A percentile compares a stretch with the other conserved stretches of the same genome.
Conservation (phyloP, 345 rosid genomes). For the Lumnitzera littorea region DNA sequence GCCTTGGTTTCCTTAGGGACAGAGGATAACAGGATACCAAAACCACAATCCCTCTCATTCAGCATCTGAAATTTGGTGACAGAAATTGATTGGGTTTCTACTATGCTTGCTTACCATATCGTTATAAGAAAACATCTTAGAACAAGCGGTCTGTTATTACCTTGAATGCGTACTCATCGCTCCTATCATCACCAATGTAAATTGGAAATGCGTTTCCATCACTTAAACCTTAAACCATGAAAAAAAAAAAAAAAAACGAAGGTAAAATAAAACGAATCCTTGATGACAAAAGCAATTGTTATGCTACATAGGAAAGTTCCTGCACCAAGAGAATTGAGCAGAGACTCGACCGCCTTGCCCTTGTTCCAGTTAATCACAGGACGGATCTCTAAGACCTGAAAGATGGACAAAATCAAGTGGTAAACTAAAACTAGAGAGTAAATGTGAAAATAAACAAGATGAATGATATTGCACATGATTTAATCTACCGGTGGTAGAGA, state of each 20-base stretch:
- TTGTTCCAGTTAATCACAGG: conserved; percentile 91
- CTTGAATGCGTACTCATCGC: conserved; percentile 96
- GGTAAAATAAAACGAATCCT: background rate
- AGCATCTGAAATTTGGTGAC: conserved; percentile 33
- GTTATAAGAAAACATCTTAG: background rate
- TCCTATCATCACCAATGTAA: conserved; percentile 78
- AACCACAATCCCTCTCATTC: conserved; percentile 46
- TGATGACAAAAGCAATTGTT: background rate
- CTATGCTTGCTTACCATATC: background rate
- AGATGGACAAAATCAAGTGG: too few species aligned
- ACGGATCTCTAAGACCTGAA: conserved; percentile 93
- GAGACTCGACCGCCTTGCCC: conserved; percentile 90
- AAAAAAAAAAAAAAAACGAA: too few species aligned
- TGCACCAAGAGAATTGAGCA: conserved; percentile 79
- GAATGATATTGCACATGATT: too few species aligned
- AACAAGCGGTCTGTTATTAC: conserved; percentile 29
- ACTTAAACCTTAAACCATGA: conserved; percentile 35
- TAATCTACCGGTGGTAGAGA: too few species aligned
- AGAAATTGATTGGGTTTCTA: too few species aligned
- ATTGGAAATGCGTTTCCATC: conserved; percentile 64
- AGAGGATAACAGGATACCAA: conserved; percentile 82
- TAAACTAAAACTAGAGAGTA: background rate
- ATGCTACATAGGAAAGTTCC: background rate
- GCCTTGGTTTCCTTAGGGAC: conserved; percentile 78
- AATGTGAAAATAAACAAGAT: too few species aligned